Conservation (phyloP, 2,329 filamentous ascomycete genomes). For the Neophaeococcomyces mojaviensis region DNA sequence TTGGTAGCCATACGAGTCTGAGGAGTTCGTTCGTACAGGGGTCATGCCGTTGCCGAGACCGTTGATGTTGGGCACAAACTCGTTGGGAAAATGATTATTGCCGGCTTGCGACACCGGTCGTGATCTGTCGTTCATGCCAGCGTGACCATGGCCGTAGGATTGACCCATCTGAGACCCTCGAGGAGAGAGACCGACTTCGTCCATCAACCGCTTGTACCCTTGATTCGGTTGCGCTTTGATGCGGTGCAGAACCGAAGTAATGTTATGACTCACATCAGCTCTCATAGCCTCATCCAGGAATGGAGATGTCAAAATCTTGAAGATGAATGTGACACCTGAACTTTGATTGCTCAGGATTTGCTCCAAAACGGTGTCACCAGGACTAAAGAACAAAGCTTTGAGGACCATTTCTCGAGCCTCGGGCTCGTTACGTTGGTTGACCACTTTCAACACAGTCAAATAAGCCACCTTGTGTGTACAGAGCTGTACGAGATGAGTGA, state of each 20-base stretch:
- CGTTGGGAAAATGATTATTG: conserved; percentile 32
- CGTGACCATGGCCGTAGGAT: conserved; percentile 31
- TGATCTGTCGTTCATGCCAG: conserved; percentile 34
- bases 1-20: conserved; percentile 30
- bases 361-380: conserved; percentile 77
- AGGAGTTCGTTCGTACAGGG: conserved; percentile 31
- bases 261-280: conserved; percentile 79
- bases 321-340: conserved; percentile 91
- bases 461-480: conserved; percentile 99
- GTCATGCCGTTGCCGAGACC: conserved; percentile 30
- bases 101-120: conserved; percentile 34
- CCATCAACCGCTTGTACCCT: conserved; percentile 97
- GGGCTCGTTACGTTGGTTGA: conserved; percentile 92
- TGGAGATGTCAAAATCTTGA: conserved; percentile 95
- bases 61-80: conserved; percentile 32
- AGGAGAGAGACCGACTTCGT: conserved; percentile 82
- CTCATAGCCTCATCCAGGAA: conserved; percentile 94
- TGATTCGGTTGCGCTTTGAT: conserved; percentile 91
- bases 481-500: conserved; percentile 86
- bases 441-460: conserved; percentile 91
- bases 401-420: conserved; percentile 87
- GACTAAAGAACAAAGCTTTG: conserved; percentile 84
- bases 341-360: conserved; percentile 85
- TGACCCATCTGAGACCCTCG: conserved; percentile 31
- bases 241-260: conserved; percentile 77